A percentile compares a stretch with the other conserved stretches of the same genome.
These are phyloP conservation scores for Kodamaea hsintzibuensis DNA, from an alignment of 805 yeast species.

Conservation along the genomic window DNA sequence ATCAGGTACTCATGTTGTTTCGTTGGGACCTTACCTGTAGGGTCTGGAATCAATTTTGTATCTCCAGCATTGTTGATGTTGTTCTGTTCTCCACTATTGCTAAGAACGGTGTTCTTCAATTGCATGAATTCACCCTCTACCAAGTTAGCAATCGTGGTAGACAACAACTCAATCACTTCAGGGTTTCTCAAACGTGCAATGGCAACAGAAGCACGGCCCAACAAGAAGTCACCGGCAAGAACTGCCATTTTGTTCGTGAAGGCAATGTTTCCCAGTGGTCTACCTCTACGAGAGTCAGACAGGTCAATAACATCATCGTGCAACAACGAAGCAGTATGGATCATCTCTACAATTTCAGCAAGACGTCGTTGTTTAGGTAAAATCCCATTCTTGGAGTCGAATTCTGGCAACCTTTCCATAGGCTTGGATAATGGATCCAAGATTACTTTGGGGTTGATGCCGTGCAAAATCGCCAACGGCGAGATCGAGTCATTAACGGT, in stretches of 20 bases:
- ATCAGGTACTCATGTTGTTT: conserved; percentile 60
- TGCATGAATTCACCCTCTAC: conserved; percentile 99
- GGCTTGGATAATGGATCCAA: conserved; percentile 84
- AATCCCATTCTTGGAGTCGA: conserved; percentile 66
- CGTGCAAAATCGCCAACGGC: conserved; percentile 83
- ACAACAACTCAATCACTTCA: conserved; percentile 94
- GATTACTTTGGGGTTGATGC: conserved; percentile 81
- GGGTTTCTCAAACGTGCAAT: conserved; percentile 90
- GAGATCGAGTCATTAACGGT: conserved; percentile 66
- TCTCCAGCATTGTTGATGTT: conserved; percentile 51
- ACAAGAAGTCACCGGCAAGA: conserved; percentile 91
- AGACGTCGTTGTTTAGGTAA: conserved; percentile 92
- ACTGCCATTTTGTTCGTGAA: conserved; percentile 98
- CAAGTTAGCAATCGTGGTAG: conserved; percentile 93
- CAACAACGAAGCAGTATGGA: conserved; percentile 91
- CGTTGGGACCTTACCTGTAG: conserved; percentile 66
- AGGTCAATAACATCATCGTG: conserved; percentile 97
- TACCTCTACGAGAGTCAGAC: conserved; percentile 84
- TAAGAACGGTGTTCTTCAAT: conserved; percentile 83
- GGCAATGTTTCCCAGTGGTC: conserved; percentile 89
- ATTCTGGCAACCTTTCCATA: conserved; percentile 65
- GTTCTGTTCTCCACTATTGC: conserved; percentile 40
- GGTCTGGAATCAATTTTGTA: conserved; percentile 47
- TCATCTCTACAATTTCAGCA: conserved; percentile 98
- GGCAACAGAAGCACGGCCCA: conserved; percentile 96